Evolutionary conservation across 2,329 filamentous ascomycete genomes (phyloP).

Genomic region (Penicillium decumbens): DNA sequence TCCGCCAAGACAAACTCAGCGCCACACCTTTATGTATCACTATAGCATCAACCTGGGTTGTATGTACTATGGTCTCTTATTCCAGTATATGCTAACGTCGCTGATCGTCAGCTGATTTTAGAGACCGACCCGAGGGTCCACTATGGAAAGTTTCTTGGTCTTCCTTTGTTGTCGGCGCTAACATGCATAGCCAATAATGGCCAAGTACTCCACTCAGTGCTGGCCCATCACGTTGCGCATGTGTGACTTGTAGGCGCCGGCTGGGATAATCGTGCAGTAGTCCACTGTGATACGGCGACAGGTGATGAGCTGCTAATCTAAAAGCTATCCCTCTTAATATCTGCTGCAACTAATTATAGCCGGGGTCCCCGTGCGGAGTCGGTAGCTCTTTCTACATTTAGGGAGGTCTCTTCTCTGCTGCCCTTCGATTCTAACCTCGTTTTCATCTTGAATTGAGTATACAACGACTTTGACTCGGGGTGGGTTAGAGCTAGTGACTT

Average conservation of each 20-base stretch:
- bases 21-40: too few relatives aligned
- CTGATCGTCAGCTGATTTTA: background rate
- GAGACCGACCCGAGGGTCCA: too few relatives aligned
- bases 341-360: constrained; percentile 12
- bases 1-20: too few relatives aligned
- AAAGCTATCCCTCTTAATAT: background rate
- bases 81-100: too few relatives aligned
- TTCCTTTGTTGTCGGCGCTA: too few relatives aligned
- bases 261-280: constrained; percentile 20
- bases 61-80: too few relatives aligned
- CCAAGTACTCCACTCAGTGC: constrained; percentile 1
- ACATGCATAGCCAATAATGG: background rate
- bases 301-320: constrained; percentile 2
- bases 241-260: constrained; percentile 13
- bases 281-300: constrained; percentile 12
- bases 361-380: constrained; percentile 6
- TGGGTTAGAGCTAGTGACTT: too few relatives aligned
- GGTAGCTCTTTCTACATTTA: constrained; percentile 1
- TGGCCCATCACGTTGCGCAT: constrained; percentile 11
- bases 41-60: too few relatives aligned
- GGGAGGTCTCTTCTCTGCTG: background rate
- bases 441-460: background rate
- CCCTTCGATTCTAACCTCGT: background rate
- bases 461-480: too few relatives aligned
- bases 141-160: constrained; percentile 1